Evolutionary conservation across 345 rosid genomes (phyloP).

Genomic region (Salix koriyanagi): DNA sequence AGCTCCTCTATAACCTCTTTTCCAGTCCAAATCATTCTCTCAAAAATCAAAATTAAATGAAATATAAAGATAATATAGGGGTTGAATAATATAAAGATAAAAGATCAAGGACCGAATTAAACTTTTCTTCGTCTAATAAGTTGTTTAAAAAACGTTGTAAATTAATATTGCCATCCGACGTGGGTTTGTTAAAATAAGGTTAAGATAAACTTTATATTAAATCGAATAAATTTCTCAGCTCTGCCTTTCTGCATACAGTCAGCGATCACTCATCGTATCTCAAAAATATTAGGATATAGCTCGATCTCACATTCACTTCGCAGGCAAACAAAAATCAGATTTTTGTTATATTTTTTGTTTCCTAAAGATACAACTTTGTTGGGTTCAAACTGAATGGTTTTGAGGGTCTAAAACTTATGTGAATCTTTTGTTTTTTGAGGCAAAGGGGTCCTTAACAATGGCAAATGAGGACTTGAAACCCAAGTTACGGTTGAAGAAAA

Average conservation of each 20-base stretch:
- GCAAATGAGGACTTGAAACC: conserved; percentile 32
- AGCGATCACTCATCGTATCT: not conserved
- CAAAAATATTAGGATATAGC: not conserved
- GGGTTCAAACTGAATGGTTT: not conserved
- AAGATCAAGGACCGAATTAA: too few species aligned
- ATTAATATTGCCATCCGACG: too few species aligned
- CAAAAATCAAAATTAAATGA: too few species aligned
- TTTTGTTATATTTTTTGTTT: not conserved
- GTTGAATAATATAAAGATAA: too few species aligned
- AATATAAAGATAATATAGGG: too few species aligned
- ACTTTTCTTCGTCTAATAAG: too few species aligned
- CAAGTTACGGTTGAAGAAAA: conserved; percentile 32
- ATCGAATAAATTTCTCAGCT: not conserved
- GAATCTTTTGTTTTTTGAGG: not conserved
- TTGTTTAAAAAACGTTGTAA: too few species aligned
- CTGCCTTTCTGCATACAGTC: not conserved
- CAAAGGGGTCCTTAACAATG: conserved; percentile 27
- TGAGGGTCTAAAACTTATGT: not conserved
- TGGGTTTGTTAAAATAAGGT: too few species aligned
- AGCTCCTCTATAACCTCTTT: too few species aligned
- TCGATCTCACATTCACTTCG: not conserved
- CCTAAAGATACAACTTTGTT: not conserved
- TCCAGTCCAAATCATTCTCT: too few species aligned
- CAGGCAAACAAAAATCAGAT: not conserved
- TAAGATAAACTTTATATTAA: too few species aligned